phyloP scores from a whole-genome alignment of 202 grass and related monocot genomes.

The Cymbopogon flexuosus region DNA sequence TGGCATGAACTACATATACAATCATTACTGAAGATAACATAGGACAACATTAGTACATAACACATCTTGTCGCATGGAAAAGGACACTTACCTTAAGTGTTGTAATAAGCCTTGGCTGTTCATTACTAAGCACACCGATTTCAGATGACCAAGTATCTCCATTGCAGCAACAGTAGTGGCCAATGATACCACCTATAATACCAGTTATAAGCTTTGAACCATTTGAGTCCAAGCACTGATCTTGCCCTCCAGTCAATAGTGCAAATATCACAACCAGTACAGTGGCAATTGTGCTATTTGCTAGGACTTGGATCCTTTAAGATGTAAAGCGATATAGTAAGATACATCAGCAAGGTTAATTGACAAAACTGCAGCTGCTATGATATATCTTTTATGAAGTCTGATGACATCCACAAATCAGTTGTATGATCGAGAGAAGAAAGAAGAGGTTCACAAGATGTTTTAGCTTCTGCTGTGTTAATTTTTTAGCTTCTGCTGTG shows the following conservation, averaged over 20 bases:
- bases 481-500: background rate
- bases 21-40: background rate
- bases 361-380: background rate
- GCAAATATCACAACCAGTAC: conserved; percentile 51
- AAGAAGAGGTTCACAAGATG: background rate
- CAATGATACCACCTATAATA: conserved; percentile 68
- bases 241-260: conserved; percentile 55
- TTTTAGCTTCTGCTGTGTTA: too few relatives aligned
- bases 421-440: background rate
- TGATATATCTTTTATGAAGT: background rate
- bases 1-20: conserved; percentile 2
- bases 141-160: conserved; percentile 96
- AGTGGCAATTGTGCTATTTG: conserved; percentile 63
- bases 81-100: conserved; percentile 58
- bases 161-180: conserved; percentile 93
- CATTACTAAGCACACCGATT: conserved; percentile 79
- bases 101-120: conserved; percentile 74
- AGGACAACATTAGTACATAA: background rate
- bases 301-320: conserved; percentile 82
- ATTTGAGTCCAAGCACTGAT: conserved; percentile 66
- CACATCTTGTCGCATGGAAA: background rate
- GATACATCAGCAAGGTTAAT: background rate
- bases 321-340: conserved; percentile 16
- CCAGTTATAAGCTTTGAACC: conserved; percentile 58
- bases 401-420: background rate